These are phyloP conservation scores for Bipolaris cookei DNA, from an alignment of 2,329 filamentous ascomycete genomes.

Conservation along the genomic window DNA sequence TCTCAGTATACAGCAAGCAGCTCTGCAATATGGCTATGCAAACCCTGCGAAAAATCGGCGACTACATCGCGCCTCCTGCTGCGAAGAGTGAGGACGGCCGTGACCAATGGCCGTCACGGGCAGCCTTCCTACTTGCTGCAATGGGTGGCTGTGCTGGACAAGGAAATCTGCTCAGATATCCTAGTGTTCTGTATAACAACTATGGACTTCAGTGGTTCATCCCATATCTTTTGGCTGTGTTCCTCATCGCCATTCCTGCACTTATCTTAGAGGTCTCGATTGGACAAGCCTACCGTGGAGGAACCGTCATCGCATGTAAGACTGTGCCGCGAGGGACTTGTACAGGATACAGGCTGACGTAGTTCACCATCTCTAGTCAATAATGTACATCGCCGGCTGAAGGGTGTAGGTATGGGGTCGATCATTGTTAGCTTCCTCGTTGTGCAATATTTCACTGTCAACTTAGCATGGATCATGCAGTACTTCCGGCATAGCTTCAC, in stretches of 20 bases:
- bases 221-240: slow-evolving; percentile 62
- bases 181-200: slow-evolving; percentile 66
- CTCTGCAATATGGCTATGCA: slow-evolving; percentile 21
- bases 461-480: slow-evolving; percentile 65
- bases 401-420: slow-evolving; percentile 61
- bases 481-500: slow-evolving; percentile 64
- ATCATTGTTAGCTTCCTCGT: slow-evolving; percentile 60
- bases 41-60: slow-evolving; percentile 30
- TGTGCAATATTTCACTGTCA: slow-evolving; percentile 64
- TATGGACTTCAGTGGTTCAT: slow-evolving; percentile 67
- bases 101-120: slow-evolving; percentile 63
- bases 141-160: slow-evolving; percentile 66
- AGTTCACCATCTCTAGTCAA: slow-evolving; percentile 30
- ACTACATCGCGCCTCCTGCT: slow-evolving; percentile 44
- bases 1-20: not conserved
- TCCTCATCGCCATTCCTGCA: slow-evolving; percentile 63
- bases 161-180: slow-evolving; percentile 64
- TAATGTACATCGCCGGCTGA: slow-evolving; percentile 60
- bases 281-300: slow-evolving; percentile 62
- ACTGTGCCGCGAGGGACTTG: not conserved
- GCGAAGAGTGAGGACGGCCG: slow-evolving; percentile 51
- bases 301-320: slow-evolving; percentile 59
- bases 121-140: slow-evolving; percentile 63
- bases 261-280: slow-evolving; percentile 62
- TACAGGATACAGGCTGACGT: not conserved